A percentile compares a stretch with the other conserved stretches of the same genome.
Conservation (phyloP, 208 protist genomes). For the Crithidia mellificae region DNA sequence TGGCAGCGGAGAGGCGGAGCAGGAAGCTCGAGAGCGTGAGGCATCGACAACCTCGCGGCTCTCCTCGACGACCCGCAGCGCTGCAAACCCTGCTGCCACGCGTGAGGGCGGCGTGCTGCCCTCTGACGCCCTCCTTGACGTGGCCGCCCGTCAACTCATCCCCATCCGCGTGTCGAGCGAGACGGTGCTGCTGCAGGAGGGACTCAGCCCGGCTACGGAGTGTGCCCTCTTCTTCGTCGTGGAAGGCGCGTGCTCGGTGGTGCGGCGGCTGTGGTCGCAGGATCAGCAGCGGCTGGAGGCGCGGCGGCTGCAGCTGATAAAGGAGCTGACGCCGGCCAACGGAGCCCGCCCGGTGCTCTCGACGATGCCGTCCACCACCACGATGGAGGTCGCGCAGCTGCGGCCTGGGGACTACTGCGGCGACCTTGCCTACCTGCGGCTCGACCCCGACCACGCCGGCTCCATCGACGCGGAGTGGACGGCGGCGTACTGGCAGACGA, state of each 20-base stretch:
- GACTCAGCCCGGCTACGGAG: conserved; percentile 33
- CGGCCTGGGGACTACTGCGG: conserved; percentile 70
- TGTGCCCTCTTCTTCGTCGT: conserved; percentile 71
- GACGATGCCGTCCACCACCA: conserved; percentile 19
- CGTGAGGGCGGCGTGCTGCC: not conserved
- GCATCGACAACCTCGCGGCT: not conserved
- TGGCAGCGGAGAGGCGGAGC: not conserved
- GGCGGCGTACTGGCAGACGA: conserved; percentile 54
- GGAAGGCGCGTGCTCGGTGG: conserved; percentile 55
- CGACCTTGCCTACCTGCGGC: conserved; percentile 63
- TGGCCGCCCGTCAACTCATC: conserved; percentile 40
- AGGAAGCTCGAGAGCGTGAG: too few relatives aligned
- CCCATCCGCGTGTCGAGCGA: conserved; percentile 52
- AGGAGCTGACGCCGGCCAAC: conserved; percentile 18
- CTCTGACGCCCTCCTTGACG: conserved; percentile 13
- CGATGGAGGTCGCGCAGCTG: conserved; percentile 68
- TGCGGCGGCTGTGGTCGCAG: conserved; percentile 41
- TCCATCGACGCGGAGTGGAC: conserved; percentile 60
- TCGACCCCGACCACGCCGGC: conserved; percentile 62
- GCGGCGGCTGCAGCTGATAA: conserved; percentile 17
- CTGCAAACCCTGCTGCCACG: not conserved
- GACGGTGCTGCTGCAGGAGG: conserved; percentile 61
- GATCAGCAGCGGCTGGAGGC: conserved; percentile 30
- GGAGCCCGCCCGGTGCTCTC: conserved; percentile 6
- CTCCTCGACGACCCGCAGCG: conserved; percentile 1